Base-by-base conservation (phyloP, 2,329 filamentous ascomycete species). In the Aspergillus versicolor region DNA sequence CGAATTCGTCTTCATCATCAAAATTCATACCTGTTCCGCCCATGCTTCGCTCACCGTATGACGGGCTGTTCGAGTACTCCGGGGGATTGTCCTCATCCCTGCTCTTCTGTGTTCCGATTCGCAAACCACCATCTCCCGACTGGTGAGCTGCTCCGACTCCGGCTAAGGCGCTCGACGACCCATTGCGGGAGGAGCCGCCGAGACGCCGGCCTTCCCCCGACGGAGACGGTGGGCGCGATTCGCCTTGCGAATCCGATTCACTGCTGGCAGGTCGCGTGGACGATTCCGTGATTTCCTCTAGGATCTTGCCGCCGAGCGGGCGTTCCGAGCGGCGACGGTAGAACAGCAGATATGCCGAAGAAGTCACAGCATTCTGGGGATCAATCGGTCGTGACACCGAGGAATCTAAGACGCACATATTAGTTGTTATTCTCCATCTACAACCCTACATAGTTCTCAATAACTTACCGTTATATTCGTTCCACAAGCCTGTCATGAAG, bases 331-430 rank as follows among this genome's bases (percentile, higher is more conserved):
- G 88, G 56, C 94, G 89, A 41, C 94, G 90, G 77, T 99, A 99
- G 80, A 99, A 99, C 34, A 99, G 82, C 11, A 99, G 83, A 74
- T 99, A 99, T 0, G 94, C 94, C 19, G 89, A 88, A 15, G 84
- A 77, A 4, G 90, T 89, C 5, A 96, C 84, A 8, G 91, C 84
- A 27, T 79, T 80, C 34, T 82, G 74, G 0, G 86, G 80, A 58
- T 90, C 83, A 27, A 79, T 81, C 6, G 83, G 80, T 63, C 81
- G 82, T 34, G 81, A 84, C 17, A 92, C 90, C 12, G 83, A 85
- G 7, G 90, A 89, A 75, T 97, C 92, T 96, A 66, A 15, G 9
- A 30, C 27, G 9, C 9, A 38, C 17, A 19, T 13, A 65, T 87
- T 72, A 87, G 79, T 64, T 12, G 51, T 11, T 19, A 12, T 19